These are phyloP conservation scores for Talaromyces ruber DNA, from an alignment of 495 filamentous ascomycete species.

Conservation along the genomic window DNA sequence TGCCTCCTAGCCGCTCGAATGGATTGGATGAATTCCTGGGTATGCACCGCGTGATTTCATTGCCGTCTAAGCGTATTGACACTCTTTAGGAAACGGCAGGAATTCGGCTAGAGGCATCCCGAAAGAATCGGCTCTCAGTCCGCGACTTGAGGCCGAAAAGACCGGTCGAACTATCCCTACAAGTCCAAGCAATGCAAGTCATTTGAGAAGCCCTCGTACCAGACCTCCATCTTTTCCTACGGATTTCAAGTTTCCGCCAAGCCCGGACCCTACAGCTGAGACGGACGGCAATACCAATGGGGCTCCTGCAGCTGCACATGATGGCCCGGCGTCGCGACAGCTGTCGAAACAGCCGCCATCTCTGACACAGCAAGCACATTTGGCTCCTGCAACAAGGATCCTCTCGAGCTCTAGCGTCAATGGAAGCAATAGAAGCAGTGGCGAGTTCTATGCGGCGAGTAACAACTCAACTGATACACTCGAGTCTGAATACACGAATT, in stretches of 20 bases:
- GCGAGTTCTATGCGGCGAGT: conserved; percentile 88
- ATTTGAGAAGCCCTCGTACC: conserved; percentile 22
- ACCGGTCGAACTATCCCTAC: conserved; percentile 15
- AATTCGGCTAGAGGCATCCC: not conserved
- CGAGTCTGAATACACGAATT: conserved; percentile 78
- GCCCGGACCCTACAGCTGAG: conserved; percentile 27
- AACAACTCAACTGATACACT: conserved; percentile 92
- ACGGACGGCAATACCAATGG: conserved; percentile 14
- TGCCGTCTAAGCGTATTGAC: not conserved
- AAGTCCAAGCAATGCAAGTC: conserved; percentile 19
- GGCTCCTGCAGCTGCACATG: conserved; percentile 19
- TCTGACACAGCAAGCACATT: conserved; percentile 34
- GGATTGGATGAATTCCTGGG: conserved; percentile 35
- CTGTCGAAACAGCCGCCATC: conserved; percentile 13
- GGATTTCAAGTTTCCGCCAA: conserved; percentile 63
- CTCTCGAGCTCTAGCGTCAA: conserved; percentile 62
- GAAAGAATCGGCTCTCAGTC: conserved; percentile 5
- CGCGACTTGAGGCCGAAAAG: conserved; percentile 23
- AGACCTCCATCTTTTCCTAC: conserved; percentile 37
- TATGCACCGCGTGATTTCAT: conserved; percentile 12
- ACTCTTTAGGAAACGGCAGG: not conserved
- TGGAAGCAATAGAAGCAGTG: conserved; percentile 68
- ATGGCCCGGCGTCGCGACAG: conserved; percentile 9
- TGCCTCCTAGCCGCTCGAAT: conserved; percentile 49
- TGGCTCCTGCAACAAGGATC: conserved; percentile 57